A percentile compares a stretch with the other conserved stretches of the same genome.
phyloP scores from a whole-genome alignment of 148 eudicot genomes.

The Chenopodium suecicum region DNA sequence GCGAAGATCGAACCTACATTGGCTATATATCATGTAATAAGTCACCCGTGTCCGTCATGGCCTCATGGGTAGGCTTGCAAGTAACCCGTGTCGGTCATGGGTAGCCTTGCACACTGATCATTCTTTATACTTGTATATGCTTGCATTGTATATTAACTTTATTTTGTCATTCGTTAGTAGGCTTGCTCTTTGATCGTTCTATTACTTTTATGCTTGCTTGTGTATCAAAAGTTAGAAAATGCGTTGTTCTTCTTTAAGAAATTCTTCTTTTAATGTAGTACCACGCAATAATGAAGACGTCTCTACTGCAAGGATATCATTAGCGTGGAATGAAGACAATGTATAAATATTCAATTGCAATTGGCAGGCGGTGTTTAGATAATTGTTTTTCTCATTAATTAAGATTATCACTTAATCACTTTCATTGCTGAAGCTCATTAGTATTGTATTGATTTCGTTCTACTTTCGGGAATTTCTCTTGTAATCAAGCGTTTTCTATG shows the following conservation, averaged over 20 bases:
- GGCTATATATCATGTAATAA: too few species aligned
- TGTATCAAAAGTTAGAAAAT: too few species aligned
- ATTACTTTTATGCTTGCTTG: too few species aligned
- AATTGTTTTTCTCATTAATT: background rate
- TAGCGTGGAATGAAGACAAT: background rate
- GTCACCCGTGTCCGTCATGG: too few species aligned
- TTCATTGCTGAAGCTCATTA: background rate
- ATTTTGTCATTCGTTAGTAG: too few species aligned
- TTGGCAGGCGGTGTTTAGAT: background rate
- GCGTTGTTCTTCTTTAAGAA: background rate
- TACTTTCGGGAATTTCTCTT: background rate
- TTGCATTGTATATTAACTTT: too few species aligned
- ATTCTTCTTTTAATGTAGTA: background rate
- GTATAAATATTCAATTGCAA: slow-evolving; percentile 1
- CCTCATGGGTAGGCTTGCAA: too few species aligned
- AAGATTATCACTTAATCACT: slow-evolving; percentile 1
- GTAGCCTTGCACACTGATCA: too few species aligned
- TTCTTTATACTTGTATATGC: too few species aligned
- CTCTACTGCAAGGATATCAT: slow-evolving; percentile 10
- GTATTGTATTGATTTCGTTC: slow-evolving; percentile 2
- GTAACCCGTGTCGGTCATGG: too few species aligned
- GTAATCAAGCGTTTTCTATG: background rate
- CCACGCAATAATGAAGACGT: background rate
- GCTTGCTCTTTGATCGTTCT: too few species aligned
- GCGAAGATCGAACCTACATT: too few species aligned